Evolutionary conservation across 805 yeast species (phyloP).

Genomic region (Sugiyamaella mastotermitis): DNA sequence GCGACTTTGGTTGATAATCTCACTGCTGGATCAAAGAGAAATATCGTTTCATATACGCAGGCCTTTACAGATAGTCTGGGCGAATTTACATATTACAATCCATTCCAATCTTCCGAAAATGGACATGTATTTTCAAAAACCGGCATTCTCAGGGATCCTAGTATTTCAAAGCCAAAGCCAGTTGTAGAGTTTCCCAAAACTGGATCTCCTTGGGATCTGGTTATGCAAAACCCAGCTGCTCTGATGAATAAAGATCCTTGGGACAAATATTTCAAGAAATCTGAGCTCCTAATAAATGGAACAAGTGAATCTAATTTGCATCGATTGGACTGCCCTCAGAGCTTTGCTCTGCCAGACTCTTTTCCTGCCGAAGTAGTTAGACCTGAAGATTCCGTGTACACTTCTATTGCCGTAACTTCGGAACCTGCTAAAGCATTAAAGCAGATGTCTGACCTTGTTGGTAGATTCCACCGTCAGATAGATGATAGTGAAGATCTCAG

Average conservation of each 20-base stretch:
- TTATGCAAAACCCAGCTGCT: background rate
- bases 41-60: slow-evolving; percentile 35
- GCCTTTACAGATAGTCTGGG: background rate
- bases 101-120: background rate
- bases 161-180: background rate
- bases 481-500: slow-evolving; percentile 24
- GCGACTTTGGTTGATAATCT: slow-evolving; percentile 38
- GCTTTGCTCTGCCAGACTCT: slow-evolving; percentile 14
- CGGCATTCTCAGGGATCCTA: slow-evolving; percentile 1
- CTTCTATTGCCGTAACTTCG: slow-evolving; percentile 16
- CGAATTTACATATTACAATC: slow-evolving; percentile 10
- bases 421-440: slow-evolving; percentile 13
- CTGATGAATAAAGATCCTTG: slow-evolving; percentile 1
- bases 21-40: slow-evolving; percentile 39
- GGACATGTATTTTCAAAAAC: background rate
- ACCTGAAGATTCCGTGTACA: slow-evolving; percentile 9
- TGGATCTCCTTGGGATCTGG: slow-evolving; percentile 10
- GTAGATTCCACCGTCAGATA: slow-evolving; percentile 11
- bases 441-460: slow-evolving; percentile 18
- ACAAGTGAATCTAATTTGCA: slow-evolving; percentile 12
- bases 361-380: slow-evolving; percentile 14
- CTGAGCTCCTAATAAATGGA: slow-evolving; percentile 12
- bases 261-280: slow-evolving; percentile 9
- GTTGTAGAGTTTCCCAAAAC: background rate
- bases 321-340: slow-evolving; percentile 14